Conservation (phyloP, 2,329 filamentous ascomycete genomes). For the Diaporthe sp. region DNA sequence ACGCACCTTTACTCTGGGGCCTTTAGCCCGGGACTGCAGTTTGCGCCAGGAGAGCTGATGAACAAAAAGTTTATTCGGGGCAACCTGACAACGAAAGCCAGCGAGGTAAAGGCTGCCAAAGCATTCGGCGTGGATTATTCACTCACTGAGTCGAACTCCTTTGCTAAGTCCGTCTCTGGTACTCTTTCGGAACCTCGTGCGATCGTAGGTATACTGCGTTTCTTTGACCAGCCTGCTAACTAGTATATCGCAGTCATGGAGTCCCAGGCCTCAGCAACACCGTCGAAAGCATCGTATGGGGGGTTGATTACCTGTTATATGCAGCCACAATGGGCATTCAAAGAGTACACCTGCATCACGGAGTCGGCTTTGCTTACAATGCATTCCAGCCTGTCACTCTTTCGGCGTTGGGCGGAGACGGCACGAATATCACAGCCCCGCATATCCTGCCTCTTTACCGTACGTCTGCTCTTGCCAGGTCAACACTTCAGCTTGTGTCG, state of each 20-base stretch:
- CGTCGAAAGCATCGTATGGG: neutral
- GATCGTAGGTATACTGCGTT: neutral
- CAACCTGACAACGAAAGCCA: neutral
- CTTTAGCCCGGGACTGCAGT: neutral
- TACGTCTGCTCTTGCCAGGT: neutral
- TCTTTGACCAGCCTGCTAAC: neutral
- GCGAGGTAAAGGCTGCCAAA: neutral
- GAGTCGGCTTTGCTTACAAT: neutral
- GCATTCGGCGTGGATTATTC: constrained; percentile 6
- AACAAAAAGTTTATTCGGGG: constrained; percentile 6
- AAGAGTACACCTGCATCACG: neutral
- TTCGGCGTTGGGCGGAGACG: neutral
- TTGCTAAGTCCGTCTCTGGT: neutral
- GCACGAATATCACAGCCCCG: neutral
- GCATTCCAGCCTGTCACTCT: neutral
- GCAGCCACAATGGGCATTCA: neutral
- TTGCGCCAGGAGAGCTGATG: neutral
- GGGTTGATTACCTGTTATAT: neutral
- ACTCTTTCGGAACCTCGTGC: neutral
- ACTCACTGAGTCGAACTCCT: constrained; percentile 6
- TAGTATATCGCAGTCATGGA: neutral
- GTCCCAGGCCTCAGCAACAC: constrained; percentile 15
- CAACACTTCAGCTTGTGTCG: neutral
- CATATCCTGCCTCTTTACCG: constrained; percentile 4
- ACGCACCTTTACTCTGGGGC: neutral